Evolutionary conservation across 192 early-diverging fungal species (phyloP).

Genomic region (Helicostylum pulchrum): DNA sequence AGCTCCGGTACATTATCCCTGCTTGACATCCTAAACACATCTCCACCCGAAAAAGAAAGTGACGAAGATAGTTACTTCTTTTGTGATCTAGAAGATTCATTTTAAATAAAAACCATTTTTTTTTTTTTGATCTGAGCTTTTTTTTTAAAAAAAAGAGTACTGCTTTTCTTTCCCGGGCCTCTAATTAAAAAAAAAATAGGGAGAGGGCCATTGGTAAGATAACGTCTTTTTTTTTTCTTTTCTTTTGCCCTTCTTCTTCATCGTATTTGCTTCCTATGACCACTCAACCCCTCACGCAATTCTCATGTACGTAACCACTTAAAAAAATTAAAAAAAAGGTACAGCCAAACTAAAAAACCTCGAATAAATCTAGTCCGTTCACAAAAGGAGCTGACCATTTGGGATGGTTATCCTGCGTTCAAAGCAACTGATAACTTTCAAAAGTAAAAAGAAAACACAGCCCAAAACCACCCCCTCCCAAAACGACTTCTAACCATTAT

Average conservation of each 20-base stretch:
- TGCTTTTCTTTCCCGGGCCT: no score
- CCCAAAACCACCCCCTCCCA: no score
- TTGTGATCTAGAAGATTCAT: background rate
- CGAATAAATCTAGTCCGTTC: slow-evolving; percentile 44
- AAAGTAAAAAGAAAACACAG: no score
- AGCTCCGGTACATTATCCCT: background rate
- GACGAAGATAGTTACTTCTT: background rate
- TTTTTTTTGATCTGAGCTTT: no score
- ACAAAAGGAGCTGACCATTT: slow-evolving; percentile 50
- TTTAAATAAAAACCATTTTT: background rate
- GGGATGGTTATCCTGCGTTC: slow-evolving; percentile 51
- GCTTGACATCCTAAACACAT: background rate
- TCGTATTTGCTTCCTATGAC: slow-evolving; percentile 16
- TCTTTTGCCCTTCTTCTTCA: no score
- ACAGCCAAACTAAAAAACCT: background rate
- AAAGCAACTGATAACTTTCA: slow-evolving; percentile 46
- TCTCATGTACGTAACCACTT: slow-evolving; percentile 52
- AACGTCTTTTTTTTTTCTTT: no score
- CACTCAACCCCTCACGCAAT: slow-evolving; percentile 41
- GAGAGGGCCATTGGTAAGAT: no score
- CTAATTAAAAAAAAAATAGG: no score
- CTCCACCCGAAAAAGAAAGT: background rate
- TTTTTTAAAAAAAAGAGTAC: no score
- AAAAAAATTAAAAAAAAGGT: background rate
- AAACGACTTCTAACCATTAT: no score